Base-by-base conservation (phyloP, 2,329 filamentous ascomycete genomes). In the Hypomyces rosellus region DNA sequence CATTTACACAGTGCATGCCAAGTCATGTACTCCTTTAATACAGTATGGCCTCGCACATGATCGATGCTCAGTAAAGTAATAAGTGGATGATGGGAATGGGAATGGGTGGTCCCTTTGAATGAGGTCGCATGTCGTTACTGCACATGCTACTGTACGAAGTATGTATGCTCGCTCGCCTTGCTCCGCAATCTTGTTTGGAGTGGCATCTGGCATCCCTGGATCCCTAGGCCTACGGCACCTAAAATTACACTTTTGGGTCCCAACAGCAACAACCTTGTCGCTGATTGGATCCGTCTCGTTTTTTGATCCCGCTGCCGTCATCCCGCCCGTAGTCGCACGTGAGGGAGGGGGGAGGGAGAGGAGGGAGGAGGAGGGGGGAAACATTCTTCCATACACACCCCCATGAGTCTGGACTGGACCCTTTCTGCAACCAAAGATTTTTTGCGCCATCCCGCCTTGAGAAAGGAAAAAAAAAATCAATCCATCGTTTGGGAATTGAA, bases 241-340 rank as follows among this genome's bases (percentile, higher is more conserved):
- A 48, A 48, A 51, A 46, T 50, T 50, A 44, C 49, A 44, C 43
- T 50, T 51, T 51, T 48, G 49, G 49, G 49, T 20, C 4, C 43
- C 49, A 39, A 25, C 25, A 25, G 40, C 40, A 18, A 33, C 34
- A 45, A 38, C 36, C 41, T 36, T 18, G 16, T 36, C 49, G 45
- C 45, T 51, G 49, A 51, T 51, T 51, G 49, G 49, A n/a, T 37
- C 11, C 45, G 42, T 48, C 41, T 38, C 36, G n/a, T n/a, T 5
- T 38, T 16, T 12, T 16, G 16, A 40, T 44, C 42, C 49, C 45
- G 49, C 49, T 51, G 34, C 49, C 49, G 49, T 44, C 49, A 51
- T 51, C 45, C 49, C 49, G 49, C 49, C 49, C 45, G 45, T 45
- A 51, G 49, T 51, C 41, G 49, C 49, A 51, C 49, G 49, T 51